Evolutionary conservation across 1,284 basidiomycete genomes (phyloP), one percentile per base, ranked within the genome.

Genomic region (Rhizoctonia solani): DNA sequence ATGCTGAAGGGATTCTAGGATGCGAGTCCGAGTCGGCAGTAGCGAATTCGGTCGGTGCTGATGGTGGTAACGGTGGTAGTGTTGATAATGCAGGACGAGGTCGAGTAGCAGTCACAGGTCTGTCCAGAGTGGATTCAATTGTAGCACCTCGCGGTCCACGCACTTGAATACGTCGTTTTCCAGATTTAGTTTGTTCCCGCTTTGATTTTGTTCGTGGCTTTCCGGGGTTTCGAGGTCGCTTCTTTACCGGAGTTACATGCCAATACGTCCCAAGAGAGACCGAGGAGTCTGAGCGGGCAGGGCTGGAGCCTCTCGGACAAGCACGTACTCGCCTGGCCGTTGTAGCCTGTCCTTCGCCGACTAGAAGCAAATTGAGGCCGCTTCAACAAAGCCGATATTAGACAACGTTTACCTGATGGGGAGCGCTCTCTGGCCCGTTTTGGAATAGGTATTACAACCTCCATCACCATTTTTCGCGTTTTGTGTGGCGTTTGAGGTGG

Each of bases 201-300:
- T 55, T 19, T 16, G 19, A 50, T 25, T 50, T 25, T 16, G 9
- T 19, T 19, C 44, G n/a, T 46, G 37, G 16, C 27, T 19, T 42
- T 37, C 4, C 16, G n/a, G 13, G 11, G 19, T 13, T 32, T 19
- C 27, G 41, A 9, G 3, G 14, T 8, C 21, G n/a, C 34, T 32
- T 32, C 8, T 34, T 46, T 23, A 39, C 19, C 1, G 46, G 46
- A 1, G 58, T 25, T 13, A 30, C 21, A 27, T 63, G 37, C 47
- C 47, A 49, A 14, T 19, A 34, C 14, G 44, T n/a, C 47, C 58
- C 58, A 9, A 63, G 47, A 11, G 58, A 63, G 16, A 63, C 13
- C 16, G 58, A 63, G 13, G 58, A 63, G 1, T 27, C 29, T 14
- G 58, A 50, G 21, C 47, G 30, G 19, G 47, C 39, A 4, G 58